Percentiles rank a stretch among this genome's conserved stretches.
Evolutionary conservation across 2,329 filamentous ascomycete species (phyloP).

Genomic region (Parascedosporium putredinis): DNA sequence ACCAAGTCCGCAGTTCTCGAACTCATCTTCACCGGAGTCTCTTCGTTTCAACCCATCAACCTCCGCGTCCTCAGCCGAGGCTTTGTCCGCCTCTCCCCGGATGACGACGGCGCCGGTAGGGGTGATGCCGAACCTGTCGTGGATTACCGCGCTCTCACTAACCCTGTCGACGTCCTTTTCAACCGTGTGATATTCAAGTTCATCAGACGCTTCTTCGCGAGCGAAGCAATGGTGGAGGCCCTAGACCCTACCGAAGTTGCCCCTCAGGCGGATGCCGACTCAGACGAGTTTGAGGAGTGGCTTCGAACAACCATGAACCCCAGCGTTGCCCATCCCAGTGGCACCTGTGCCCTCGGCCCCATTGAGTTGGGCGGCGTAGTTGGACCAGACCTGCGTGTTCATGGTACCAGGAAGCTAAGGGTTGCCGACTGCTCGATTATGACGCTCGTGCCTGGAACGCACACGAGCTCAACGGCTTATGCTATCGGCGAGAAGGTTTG

Average conservation of each 20-base stretch:
- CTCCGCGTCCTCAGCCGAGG: constrained; percentile 38
- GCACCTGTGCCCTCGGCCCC: constrained; percentile 10
- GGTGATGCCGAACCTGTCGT: constrained; percentile 38
- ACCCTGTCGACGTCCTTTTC: constrained; percentile 42
- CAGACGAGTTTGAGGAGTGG: constrained; percentile 14
- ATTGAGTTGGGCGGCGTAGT: constrained; percentile 11
- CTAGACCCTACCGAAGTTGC: constrained; percentile 24
- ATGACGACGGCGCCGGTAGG: constrained; percentile 17
- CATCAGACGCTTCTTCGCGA: constrained; percentile 21
- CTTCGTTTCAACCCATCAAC: constrained; percentile 11
- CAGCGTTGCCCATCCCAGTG: constrained; percentile 10
- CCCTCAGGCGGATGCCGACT: constrained; percentile 20
- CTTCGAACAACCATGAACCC: constrained; percentile 8
- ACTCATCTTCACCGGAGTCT: constrained; percentile 12
- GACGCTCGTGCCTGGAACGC: constrained; percentile 29
- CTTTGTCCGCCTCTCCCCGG: constrained; percentile 39
- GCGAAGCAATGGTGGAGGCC: constrained; percentile 21
- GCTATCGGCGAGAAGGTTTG: constrained; percentile 30
- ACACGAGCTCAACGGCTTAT: constrained; percentile 34
- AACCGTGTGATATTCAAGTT: constrained; percentile 29
- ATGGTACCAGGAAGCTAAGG: constrained; percentile 28
- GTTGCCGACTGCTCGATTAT: constrained; percentile 29
- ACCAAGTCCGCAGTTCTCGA: constrained; percentile 16
- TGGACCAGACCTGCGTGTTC: constrained; percentile 23
- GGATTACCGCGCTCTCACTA: constrained; percentile 28